A percentile compares a stretch with the other conserved stretches of the same genome.
Conservation (phyloP, 306 rosid genomes). For the apple (Malus domestica) region DNA sequence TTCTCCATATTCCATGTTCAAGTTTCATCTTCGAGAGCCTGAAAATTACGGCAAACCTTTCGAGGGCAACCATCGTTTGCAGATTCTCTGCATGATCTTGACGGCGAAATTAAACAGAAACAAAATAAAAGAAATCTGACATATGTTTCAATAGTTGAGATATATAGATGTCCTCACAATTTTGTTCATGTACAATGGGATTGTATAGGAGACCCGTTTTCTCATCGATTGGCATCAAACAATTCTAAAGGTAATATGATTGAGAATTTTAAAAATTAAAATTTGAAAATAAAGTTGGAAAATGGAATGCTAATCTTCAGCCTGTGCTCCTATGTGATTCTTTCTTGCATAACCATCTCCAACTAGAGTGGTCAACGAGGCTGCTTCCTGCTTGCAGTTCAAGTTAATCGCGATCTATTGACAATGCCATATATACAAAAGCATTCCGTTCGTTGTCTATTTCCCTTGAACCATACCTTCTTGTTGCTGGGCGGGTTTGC, state of each 20-base stretch:
- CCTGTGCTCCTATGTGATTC: not conserved
- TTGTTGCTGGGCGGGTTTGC: not conserved
- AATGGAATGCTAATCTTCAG: constrained; percentile 2
- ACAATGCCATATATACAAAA: not conserved
- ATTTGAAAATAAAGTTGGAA: not conserved
- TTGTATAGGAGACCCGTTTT: not conserved
- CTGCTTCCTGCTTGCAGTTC: not conserved
- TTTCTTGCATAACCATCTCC: not conserved
- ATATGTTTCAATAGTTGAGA: constrained; percentile 11
- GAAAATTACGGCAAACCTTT: not conserved
- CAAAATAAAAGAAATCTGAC: not conserved
- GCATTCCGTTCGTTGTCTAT: not conserved
- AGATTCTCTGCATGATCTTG: too few species aligned
- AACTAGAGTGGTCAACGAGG: not conserved
- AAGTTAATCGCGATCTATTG: not conserved
- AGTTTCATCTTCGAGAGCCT: not conserved
- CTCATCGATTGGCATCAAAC: not conserved
- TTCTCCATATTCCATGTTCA: not conserved
- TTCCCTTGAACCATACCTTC: not conserved
- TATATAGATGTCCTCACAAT: constrained; percentile 17
- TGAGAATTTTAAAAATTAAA: too few species aligned
- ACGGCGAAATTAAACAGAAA: not conserved
- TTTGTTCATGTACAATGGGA: constrained; percentile 30
- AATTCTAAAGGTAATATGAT: constrained; percentile 4
- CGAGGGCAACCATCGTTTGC: not conserved